Conservation (phyloP, 1,284 basidiomycete species). For the Leccinum holopus region DNA sequence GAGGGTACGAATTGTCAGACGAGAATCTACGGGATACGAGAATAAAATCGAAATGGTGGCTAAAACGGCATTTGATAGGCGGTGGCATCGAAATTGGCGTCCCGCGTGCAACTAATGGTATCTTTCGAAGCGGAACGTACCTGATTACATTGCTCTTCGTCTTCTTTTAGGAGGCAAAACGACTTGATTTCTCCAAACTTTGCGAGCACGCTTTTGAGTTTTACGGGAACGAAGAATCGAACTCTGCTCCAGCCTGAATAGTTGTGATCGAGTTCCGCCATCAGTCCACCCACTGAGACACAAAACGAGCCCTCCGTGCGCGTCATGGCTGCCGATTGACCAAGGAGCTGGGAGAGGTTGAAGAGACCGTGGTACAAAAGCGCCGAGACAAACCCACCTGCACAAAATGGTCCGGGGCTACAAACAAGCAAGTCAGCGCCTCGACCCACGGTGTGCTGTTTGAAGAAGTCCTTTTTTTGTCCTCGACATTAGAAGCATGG, state of each 20-base stretch:
- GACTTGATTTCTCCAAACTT: slow-evolving; percentile 36
- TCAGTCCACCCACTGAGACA: slow-evolving; percentile 36
- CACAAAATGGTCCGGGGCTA: slow-evolving; percentile 32
- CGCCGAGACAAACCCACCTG: slow-evolving; percentile 22
- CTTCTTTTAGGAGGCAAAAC: slow-evolving; percentile 31
- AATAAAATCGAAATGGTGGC: slow-evolving; percentile 4
- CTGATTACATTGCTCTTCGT: slow-evolving; percentile 29
- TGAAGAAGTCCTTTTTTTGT: slow-evolving; percentile 22
- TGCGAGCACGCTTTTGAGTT: slow-evolving; percentile 32
- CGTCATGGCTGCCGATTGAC: slow-evolving; percentile 39
- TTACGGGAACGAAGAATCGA: slow-evolving; percentile 30
- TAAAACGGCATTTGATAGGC: slow-evolving; percentile 9
- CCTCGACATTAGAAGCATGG: slow-evolving; percentile 24
- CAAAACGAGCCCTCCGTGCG: slow-evolving; percentile 42
- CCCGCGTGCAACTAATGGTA: slow-evolving; percentile 2
- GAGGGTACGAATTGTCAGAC: slow-evolving; percentile 23
- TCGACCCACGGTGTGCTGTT: slow-evolving; percentile 25
- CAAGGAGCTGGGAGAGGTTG: slow-evolving; percentile 38
- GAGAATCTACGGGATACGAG: slow-evolving; percentile 1
- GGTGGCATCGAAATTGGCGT: slow-evolving; percentile 2
- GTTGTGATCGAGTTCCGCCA: slow-evolving; percentile 21
- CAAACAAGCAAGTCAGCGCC: slow-evolving; percentile 31
- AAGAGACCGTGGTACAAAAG: slow-evolving; percentile 1
- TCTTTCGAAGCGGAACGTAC: slow-evolving; percentile 22
- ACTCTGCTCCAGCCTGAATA: slow-evolving; percentile 23